Evolutionary conservation across 208 protist species (phyloP), one percentile per base, ranked within the genome.

Genomic region (Leishmania mexicana): DNA sequence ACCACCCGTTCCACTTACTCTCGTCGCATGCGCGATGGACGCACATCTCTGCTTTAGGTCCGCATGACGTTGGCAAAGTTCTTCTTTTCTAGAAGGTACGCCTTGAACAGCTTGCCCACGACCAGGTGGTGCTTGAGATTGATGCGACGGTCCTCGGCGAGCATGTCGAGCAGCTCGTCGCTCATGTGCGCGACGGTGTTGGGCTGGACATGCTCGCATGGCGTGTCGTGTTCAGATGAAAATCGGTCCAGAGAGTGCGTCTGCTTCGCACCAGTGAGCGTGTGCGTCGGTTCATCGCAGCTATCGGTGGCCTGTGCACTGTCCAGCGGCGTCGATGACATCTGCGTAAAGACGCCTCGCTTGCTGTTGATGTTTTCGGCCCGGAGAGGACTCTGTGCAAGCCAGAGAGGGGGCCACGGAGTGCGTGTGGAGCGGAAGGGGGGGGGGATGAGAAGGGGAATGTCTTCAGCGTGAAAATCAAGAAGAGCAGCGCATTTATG

Each of bases 241-340:
- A 93, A 96, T 53, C 83, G 35, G 67, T 92, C 93, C 31, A 90
- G 68, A 75, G 95, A 89, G 51, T 86, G 87, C 7, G 90, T 89
- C 64, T 85, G 80, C 38, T 53, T 38, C 49, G 92, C 88, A 11
- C 87, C 78, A 2, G 86, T 85, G 17, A 91, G 74, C 49, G 78
- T 73, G n/a, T 83, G 60, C 35, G 47, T 31, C 3, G 28, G 2
- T 65, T 76, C 54, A 31, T 64, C 68, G 31, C 35, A 40, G 24
- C 11, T 54, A 11, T 53, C 15, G 15, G 62, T 13, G 47, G 58
- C 31, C 47, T 5, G 71, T 21, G 28, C 31, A 51, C 28, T 35
- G 45, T 54, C 28, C 71, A 24, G 45, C 7, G 68, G 40, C 8
- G 40, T 51, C 68, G 40, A 68, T 40, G 62, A 7, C 62, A 68